These are phyloP conservation scores for Jackrogersella multiformis DNA, from an alignment of 495 filamentous ascomycete species.

Conservation along the genomic window DNA sequence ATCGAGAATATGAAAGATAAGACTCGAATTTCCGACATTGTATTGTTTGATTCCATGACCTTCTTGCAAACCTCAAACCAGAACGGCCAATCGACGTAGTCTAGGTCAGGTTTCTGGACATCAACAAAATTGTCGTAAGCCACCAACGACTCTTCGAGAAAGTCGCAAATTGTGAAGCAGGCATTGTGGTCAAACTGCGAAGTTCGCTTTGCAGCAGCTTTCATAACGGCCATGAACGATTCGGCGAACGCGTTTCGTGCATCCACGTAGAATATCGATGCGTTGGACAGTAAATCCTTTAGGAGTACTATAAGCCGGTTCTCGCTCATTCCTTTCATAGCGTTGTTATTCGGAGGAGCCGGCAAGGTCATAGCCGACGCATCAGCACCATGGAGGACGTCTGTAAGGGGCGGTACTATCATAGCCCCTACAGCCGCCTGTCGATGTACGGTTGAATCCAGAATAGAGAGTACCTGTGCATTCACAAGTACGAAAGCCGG, in stretches of 20 bases:
- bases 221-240: slow-evolving; percentile 77
- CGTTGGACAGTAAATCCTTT: slow-evolving; percentile 77
- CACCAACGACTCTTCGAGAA: slow-evolving; percentile 77
- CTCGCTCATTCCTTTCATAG: slow-evolving; percentile 85
- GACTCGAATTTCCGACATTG: slow-evolving; percentile 89
- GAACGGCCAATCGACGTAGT: slow-evolving; percentile 80
- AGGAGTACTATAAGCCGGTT: slow-evolving; percentile 89
- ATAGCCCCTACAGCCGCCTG: slow-evolving; percentile 63
- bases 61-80: slow-evolving; percentile 86
- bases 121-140: slow-evolving; percentile 49
- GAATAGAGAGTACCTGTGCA: slow-evolving; percentile 80
- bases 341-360: slow-evolving; percentile 68
- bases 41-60: slow-evolving; percentile 90
- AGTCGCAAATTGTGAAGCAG: slow-evolving; percentile 92
- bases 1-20: slow-evolving; percentile 84
- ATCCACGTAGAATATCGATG: slow-evolving; percentile 48
- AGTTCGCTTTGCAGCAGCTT: slow-evolving; percentile 75
- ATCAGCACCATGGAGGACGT: slow-evolving; percentile 78
- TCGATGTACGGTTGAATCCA: slow-evolving; percentile 88
- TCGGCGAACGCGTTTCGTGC: slow-evolving; percentile 79
- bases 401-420: slow-evolving; percentile 73
- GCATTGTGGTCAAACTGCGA: slow-evolving; percentile 87
- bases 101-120: slow-evolving; percentile 47
- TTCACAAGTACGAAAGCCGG: slow-evolving; percentile 87
- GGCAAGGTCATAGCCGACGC: slow-evolving; percentile 73